Evolutionary conservation across 176 grass and related monocot species (phyloP).

Genomic region (Cenchrus fungigraminus): DNA sequence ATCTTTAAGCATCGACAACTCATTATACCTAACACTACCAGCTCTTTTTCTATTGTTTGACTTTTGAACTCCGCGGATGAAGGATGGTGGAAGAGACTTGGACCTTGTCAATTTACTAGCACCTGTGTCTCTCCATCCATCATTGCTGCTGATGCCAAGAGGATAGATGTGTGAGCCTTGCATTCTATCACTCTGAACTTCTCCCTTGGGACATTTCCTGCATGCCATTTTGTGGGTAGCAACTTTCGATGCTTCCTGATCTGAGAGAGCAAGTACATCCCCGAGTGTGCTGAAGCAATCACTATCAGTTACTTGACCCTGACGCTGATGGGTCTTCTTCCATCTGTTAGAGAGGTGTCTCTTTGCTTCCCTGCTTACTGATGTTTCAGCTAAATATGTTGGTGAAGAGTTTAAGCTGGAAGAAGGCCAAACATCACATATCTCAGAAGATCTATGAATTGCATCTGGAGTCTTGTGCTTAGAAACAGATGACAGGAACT

Average conservation of each 20-base stretch:
- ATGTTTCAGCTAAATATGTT: constrained; percentile 65
- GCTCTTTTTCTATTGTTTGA: constrained; percentile 61
- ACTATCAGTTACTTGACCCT: constrained; percentile 44
- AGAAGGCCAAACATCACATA: constrained; percentile 60
- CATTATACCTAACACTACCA: constrained; percentile 54
- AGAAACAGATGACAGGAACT: constrained; percentile 35
- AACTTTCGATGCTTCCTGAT: constrained; percentile 49
- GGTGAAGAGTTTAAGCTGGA: constrained; percentile 56
- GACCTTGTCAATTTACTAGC: constrained; percentile 64
- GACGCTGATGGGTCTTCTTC: constrained; percentile 58
- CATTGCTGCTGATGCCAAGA: constrained; percentile 63
- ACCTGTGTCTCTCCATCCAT: constrained; percentile 61
- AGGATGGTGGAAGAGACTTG: constrained; percentile 73
- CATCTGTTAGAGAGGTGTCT: constrained; percentile 88
- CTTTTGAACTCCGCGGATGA: constrained; percentile 51
- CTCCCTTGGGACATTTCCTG: constrained; percentile 45
- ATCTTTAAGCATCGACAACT: constrained; percentile 85
- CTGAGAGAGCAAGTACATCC: constrained; percentile 81
- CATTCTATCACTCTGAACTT: constrained; percentile 39
- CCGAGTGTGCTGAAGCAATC: constrained; percentile 57
- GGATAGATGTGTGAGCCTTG: constrained; percentile 35
- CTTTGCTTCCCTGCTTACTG: constrained; percentile 86
- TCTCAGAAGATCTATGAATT: constrained; percentile 50
- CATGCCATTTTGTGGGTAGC: constrained; percentile 4
- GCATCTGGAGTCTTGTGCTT: constrained; percentile 50